phyloP scores from a whole-genome alignment of 2,329 filamentous ascomycete genomes.

The Trichoderma sp. region DNA sequence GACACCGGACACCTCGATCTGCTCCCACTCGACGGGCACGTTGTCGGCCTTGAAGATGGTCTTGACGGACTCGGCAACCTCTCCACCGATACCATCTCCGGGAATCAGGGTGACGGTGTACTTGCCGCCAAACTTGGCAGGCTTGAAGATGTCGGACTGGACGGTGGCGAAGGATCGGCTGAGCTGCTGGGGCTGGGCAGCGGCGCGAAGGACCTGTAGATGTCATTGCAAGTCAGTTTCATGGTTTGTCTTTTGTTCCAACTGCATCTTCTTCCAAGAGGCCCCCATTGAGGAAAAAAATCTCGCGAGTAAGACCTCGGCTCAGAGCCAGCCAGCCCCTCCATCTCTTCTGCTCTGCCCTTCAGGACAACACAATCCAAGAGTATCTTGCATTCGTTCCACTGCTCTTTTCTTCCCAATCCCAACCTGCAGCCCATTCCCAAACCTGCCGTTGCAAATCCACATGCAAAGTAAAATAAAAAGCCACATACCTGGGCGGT shows the following conservation, averaged over 20 bases:
- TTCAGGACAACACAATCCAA: neutral
- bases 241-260: neutral
- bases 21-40: constrained; percentile 97
- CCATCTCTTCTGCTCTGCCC: neutral
- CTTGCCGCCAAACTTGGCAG: constrained; percentile 97
- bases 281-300: neutral
- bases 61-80: constrained; percentile 97
- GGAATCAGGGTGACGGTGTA: constrained; percentile 98
- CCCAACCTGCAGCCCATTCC: neutral
- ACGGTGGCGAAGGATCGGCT: constrained; percentile 72
- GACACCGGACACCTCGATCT: constrained; percentile 91
- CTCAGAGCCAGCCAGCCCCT: neutral
- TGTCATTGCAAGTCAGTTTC: constrained; percentile 27
- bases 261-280: neutral
- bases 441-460: neutral
- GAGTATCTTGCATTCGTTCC: neutral
- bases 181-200: constrained; percentile 46
- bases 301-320: constrained; percentile 1
- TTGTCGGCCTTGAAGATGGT: constrained; percentile 99
- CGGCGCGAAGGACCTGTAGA: constrained; percentile 52
- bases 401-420: neutral
- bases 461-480: constrained; percentile 8
- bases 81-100: constrained; percentile 96
- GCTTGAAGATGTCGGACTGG: constrained; percentile 96
- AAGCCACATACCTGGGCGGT: constrained; percentile 54